phyloP scores from a whole-genome alignment of 192 early-diverging fungal species.

The Coemansia sp. region DNA sequence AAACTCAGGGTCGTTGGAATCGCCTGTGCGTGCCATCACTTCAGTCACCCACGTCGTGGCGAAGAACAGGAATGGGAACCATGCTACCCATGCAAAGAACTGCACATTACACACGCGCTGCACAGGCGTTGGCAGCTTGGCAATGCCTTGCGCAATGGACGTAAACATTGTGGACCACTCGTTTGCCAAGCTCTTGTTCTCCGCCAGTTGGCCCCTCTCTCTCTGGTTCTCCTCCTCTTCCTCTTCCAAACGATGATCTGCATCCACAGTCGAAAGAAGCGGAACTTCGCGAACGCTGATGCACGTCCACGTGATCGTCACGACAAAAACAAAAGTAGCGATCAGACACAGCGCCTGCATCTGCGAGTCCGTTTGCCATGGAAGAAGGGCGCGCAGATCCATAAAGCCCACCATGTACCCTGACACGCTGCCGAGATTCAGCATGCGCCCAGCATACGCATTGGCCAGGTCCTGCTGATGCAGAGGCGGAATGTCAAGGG shows the following conservation, averaged over 20 bases:
- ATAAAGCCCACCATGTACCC: constrained; percentile 88
- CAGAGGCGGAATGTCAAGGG: constrained; percentile 79
- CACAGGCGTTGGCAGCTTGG: constrained; percentile 66
- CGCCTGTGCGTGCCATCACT: constrained; percentile 31
- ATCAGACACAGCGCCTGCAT: constrained; percentile 81
- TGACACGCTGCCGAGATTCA: constrained; percentile 79
- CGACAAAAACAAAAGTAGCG: constrained; percentile 66
- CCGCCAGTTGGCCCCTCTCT: constrained; percentile 14
- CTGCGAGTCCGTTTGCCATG: constrained; percentile 68
- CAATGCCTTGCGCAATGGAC: constrained; percentile 28
- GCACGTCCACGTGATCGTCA: constrained; percentile 67
- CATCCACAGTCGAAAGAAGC: constrained; percentile 1
- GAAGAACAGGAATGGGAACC: constrained; percentile 98
- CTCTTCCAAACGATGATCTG: background rate
- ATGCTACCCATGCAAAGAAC: constrained; percentile 96
- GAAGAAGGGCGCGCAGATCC: constrained; percentile 68
- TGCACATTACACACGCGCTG: constrained; percentile 88
- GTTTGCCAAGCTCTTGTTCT: background rate
- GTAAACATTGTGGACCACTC: constrained; percentile 32
- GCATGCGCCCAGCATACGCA: constrained; percentile 84
- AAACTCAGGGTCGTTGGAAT: constrained; percentile 37
- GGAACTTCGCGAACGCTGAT: constrained; percentile 58
- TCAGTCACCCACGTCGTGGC: constrained; percentile 58
- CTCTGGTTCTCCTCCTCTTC: background rate
- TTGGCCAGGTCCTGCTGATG: constrained; percentile 81